Evolutionary conservation across 1,139 yeast species (phyloP).

Genomic region (Candida labiduridarum): DNA sequence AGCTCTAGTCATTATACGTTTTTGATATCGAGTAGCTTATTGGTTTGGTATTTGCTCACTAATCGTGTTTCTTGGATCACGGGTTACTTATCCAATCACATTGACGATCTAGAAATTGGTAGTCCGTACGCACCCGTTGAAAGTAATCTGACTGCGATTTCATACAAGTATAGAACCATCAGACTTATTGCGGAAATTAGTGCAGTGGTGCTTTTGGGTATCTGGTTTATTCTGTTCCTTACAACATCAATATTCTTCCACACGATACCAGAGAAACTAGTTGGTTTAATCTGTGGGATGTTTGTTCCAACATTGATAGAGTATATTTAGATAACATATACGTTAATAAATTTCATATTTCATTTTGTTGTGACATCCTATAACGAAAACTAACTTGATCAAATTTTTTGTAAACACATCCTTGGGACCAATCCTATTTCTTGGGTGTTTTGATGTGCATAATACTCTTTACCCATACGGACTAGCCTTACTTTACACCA

Average conservation of each 20-base stretch:
- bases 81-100: slow-evolving; percentile 13
- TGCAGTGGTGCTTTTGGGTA: slow-evolving; percentile 15
- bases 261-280: slow-evolving; percentile 54
- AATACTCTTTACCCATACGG: slow-evolving; percentile 14
- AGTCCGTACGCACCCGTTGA: not conserved
- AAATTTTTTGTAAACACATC: slow-evolving; percentile 27
- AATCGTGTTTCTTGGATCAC: slow-evolving; percentile 9
- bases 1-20: slow-evolving; percentile 66
- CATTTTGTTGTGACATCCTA: not conserved
- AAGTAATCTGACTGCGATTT: not conserved
- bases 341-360: not conserved
- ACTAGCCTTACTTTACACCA: slow-evolving; percentile 37
- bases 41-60: slow-evolving; percentile 40
- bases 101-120: slow-evolving; percentile 8
- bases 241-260: slow-evolving; percentile 67
- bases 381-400: not conserved
- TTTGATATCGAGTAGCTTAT: slow-evolving; percentile 48
- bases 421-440: slow-evolving; percentile 39
- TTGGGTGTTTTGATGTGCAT: slow-evolving; percentile 7
- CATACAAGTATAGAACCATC: not conserved
- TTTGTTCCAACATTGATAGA: slow-evolving; percentile 31
- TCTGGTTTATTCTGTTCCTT: slow-evolving; percentile 50
- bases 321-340: slow-evolving; percentile 4
- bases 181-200: slow-evolving; percentile 7
- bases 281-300: slow-evolving; percentile 54